Conservation (phyloP, 2,329 filamentous ascomycete species). For the Diplodia sapinea region DNA sequence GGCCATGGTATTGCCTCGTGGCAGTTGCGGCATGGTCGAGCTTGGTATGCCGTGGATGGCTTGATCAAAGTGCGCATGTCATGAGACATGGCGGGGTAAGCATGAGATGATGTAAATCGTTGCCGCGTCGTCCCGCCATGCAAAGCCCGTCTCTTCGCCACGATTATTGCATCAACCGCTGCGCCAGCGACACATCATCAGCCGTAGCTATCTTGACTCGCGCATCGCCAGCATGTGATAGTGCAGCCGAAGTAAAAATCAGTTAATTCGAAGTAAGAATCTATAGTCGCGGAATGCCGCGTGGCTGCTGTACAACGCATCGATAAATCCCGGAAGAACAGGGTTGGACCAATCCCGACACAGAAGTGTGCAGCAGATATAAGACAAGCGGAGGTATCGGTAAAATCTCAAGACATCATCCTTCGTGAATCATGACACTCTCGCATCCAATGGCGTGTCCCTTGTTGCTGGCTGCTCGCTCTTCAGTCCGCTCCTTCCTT, state of each 20-base stretch:
- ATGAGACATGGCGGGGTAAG: too few species aligned
- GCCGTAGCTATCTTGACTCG: not conserved
- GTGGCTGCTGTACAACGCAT: too few species aligned
- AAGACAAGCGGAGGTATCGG: conserved; percentile 11
- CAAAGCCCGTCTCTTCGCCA: not conserved
- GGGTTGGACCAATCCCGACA: too few species aligned
- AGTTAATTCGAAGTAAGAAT: too few species aligned
- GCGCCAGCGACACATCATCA: not conserved
- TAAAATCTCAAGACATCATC: conserved; percentile 1
- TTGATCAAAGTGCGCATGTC: too few species aligned
- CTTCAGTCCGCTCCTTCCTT: conserved; percentile 2
- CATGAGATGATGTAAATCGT: not conserved
- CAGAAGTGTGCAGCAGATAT: not conserved
- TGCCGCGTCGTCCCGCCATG: not conserved
- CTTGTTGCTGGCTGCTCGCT: not conserved
- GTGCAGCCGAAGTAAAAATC: too few species aligned
- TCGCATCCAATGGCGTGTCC: not conserved
- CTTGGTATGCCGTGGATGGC: too few species aligned
- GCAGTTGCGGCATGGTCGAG: too few species aligned
- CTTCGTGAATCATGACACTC: conserved; percentile 19
- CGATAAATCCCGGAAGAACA: not conserved
- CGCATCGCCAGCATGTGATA: not conserved
- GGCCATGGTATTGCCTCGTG: too few species aligned
- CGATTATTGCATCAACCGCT: not conserved
- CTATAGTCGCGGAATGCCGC: too few species aligned